These are phyloP conservation scores for Mucuna pruriens DNA, from an alignment of 306 rosid genomes.

Conservation along the genomic window DNA sequence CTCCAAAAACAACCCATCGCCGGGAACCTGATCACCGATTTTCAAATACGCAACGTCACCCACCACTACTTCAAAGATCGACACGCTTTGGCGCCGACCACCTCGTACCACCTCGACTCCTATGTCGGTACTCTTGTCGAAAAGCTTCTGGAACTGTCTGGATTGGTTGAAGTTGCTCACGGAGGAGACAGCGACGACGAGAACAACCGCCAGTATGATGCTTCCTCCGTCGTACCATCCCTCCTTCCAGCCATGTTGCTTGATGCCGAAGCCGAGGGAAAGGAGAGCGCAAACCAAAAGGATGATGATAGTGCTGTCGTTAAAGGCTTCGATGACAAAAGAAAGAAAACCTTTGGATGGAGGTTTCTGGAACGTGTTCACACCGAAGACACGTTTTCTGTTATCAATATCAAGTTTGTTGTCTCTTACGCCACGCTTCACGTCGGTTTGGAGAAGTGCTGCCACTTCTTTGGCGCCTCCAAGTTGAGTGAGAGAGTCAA, in stretches of 20 bases:
- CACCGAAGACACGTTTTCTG: background rate
- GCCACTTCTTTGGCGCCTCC: background rate
- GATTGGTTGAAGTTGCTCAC: slow-evolving; percentile 8
- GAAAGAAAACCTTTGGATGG: background rate
- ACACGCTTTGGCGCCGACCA: background rate
- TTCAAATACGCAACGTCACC: background rate
- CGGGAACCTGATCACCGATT: background rate
- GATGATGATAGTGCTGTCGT: background rate
- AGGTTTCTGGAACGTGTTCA: background rate
- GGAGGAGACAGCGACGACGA: background rate
- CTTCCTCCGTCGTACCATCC: slow-evolving; percentile 17
- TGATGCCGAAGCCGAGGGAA: background rate
- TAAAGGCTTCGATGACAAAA: background rate
- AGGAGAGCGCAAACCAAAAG: background rate
- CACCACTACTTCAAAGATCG: background rate
- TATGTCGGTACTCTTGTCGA: background rate
- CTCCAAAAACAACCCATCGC: background rate
- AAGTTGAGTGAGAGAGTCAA: background rate
- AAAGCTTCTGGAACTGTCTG: background rate
- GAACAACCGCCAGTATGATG: background rate
- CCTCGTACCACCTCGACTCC: slow-evolving; percentile 5
- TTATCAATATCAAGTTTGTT: background rate
- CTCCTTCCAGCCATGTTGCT: background rate
- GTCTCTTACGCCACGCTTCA: background rate
- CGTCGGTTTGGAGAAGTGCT: background rate